Evolutionary conservation across 116 monocot genomes (phyloP).

Genomic region (Zostera marina): DNA sequence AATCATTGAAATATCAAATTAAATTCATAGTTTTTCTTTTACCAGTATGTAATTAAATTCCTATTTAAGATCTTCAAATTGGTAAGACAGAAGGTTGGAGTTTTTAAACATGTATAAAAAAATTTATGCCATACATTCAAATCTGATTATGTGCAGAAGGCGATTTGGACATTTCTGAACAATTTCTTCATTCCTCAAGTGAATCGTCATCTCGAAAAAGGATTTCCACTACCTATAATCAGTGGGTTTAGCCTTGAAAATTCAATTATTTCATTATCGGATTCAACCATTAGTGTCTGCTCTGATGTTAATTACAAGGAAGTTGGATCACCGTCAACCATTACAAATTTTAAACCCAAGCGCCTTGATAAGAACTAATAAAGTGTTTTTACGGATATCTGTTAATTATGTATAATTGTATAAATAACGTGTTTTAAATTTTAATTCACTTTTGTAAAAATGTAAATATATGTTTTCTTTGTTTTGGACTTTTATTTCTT

Average conservation of each 20-base stretch:
- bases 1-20: no score
- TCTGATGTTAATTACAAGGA: conserved; percentile 31
- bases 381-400: neutral
- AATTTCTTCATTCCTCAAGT: conserved; percentile 59
- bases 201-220: conserved; percentile 41
- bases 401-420: no score
- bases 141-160: conserved; percentile 21
- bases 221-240: conserved; percentile 65
- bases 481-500: no score
- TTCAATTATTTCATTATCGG: conserved; percentile 28
- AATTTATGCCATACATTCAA: no score
- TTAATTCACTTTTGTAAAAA: no score
- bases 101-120: no score
- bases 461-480: no score
- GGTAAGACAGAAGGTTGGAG: no score
- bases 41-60: no score
- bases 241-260: conserved; percentile 55
- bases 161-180: conserved; percentile 49
- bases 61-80: no score
- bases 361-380: neutral
- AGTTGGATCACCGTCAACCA: neutral
- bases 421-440: no score
- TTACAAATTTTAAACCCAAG: neutral
- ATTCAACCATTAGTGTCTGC: conserved; percentile 39
- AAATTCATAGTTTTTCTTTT: no score